Conservation (phyloP, 306 rosid genomes). For the Ormosia emarginata region DNA sequence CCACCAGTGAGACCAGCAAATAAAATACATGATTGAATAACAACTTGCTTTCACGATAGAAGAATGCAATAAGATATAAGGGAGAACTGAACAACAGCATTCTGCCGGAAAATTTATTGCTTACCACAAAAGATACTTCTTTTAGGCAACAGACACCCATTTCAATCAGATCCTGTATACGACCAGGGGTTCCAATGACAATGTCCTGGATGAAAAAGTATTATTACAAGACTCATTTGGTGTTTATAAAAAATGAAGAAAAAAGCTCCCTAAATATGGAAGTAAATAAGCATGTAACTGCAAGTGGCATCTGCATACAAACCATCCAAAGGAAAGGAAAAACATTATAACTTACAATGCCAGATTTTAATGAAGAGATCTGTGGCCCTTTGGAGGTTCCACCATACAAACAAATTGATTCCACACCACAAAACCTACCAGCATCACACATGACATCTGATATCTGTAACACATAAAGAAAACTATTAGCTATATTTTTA, state of each 20-base stretch:
- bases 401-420: constrained; percentile 79
- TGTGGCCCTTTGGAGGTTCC: constrained; percentile 93
- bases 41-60: background rate
- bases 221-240: background rate
- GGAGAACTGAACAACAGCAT: background rate
- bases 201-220: constrained; percentile 54
- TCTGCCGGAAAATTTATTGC: constrained; percentile 19
- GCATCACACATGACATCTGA: constrained; percentile 85
- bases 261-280: background rate
- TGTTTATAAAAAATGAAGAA: background rate
- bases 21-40: background rate
- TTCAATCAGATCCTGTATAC: constrained; percentile 85
- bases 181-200: constrained; percentile 97
- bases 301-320: constrained; percentile 13
- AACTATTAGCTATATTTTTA: constrained; percentile 3
- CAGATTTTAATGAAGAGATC: constrained; percentile 75
- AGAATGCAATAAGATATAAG: background rate
- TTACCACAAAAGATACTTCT: constrained; percentile 87
- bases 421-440: constrained; percentile 76
- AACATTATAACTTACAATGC: constrained; percentile 65
- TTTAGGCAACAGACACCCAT: constrained; percentile 73
- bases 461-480: constrained; percentile 52
- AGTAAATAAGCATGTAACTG: background rate
- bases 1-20: background rate
- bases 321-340: constrained; percentile 17